Evolutionary conservation across 2,329 filamentous ascomycete species (phyloP).

Genomic region (Diplodia seriata): DNA sequence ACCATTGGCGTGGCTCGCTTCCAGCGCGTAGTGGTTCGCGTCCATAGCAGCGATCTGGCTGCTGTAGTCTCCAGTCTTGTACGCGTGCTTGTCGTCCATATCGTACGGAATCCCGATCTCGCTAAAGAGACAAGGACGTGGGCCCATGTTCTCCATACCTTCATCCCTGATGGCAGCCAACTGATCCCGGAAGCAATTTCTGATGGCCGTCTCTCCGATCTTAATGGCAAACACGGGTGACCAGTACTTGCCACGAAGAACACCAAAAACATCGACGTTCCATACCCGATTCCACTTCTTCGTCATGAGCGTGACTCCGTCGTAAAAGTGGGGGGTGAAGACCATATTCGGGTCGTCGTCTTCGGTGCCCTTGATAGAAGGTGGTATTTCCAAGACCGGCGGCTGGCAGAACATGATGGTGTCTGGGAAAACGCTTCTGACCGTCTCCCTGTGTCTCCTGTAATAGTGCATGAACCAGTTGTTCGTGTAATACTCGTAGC

Average conservation of each 20-base stretch:
- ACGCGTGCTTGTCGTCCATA: conserved; percentile 96
- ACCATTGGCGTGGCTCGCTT: conserved; percentile 82
- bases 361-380: conserved; percentile 80
- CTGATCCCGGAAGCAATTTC: conserved; percentile 91
- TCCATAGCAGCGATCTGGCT: conserved; percentile 93
- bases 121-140: conserved; percentile 86
- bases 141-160: conserved; percentile 85
- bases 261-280: conserved; percentile 95
- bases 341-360: conserved; percentile 92
- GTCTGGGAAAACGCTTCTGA: conserved; percentile 77
- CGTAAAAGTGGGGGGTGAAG: conserved; percentile 95
- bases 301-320: conserved; percentile 93
- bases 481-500: conserved; percentile 88
- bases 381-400: conserved; percentile 89
- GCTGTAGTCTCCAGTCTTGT: conserved; percentile 92
- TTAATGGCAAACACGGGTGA: conserved; percentile 91
- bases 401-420: conserved; percentile 91
- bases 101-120: conserved; percentile 99
- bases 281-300: conserved; percentile 99
- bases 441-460: conserved; percentile 74
- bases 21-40: conserved; percentile 92
- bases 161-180: conserved; percentile 82
- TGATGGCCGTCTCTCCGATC: conserved; percentile 89
- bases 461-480: conserved; percentile 90
- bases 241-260: conserved; percentile 86